phyloP scores from a whole-genome alignment of 2,329 filamentous ascomycete species.

The Phialophora macrospora region DNA sequence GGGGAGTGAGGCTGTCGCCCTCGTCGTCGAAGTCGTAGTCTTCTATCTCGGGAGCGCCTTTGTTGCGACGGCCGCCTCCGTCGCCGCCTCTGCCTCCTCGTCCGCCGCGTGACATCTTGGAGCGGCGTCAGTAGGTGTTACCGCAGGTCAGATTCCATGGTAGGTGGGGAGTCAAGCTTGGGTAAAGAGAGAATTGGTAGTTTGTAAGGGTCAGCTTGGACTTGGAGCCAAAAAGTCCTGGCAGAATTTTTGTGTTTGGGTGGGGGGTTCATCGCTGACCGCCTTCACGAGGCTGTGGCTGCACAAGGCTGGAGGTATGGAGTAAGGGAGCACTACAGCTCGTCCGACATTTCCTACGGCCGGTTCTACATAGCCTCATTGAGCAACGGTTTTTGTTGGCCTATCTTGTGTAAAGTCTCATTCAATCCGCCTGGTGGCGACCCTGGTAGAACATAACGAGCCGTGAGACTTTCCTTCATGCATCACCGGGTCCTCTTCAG shows the following conservation, averaged over 20 bases:
- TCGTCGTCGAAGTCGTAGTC: conserved; percentile 51
- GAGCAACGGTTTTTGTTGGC: neutral
- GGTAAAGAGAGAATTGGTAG: neutral
- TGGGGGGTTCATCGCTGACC: conserved; percentile 16
- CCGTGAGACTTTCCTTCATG: neutral
- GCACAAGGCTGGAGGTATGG: neutral
- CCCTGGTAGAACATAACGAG: neutral
- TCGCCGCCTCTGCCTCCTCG: conserved; percentile 42
- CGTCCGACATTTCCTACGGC: neutral
- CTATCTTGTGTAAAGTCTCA: neutral
- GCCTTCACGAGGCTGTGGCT: conserved; percentile 27
- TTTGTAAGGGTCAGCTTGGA: neutral
- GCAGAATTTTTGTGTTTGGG: conserved; percentile 25
- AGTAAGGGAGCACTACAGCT: neutral
- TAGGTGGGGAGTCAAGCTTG: neutral
- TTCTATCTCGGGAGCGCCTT: conserved; percentile 45
- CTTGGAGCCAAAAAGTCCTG: conserved; percentile 27
- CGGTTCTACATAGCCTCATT: neutral
- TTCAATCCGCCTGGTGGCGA: neutral
- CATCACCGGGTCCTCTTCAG: neutral
- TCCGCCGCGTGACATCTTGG: conserved; percentile 42
- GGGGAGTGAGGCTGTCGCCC: conserved; percentile 48
- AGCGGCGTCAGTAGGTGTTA: conserved; percentile 13
- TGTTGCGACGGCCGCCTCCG: conserved; percentile 28
- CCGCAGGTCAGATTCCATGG: conserved; percentile 11